Conservation (phyloP, 352 stramenopile genomes). For the Phytophthora macrochlamydospora region DNA sequence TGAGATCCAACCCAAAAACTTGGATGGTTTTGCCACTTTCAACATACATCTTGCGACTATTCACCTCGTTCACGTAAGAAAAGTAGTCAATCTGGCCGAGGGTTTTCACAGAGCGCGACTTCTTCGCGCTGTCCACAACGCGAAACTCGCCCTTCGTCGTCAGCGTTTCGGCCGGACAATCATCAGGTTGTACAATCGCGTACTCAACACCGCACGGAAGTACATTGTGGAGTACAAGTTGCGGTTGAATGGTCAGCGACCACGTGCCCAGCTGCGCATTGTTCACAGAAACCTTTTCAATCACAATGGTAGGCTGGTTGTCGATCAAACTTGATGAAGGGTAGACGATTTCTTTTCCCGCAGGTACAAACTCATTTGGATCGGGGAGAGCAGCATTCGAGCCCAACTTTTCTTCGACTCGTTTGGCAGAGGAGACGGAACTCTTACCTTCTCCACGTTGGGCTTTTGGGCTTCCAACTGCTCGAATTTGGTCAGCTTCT, state of each 20-base stretch:
- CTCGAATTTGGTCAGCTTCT: conserved; percentile 75
- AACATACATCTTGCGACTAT: conserved; percentile 71
- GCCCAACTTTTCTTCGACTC: conserved; percentile 72
- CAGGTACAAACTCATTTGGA: conserved; percentile 39
- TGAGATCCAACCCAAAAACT: conserved; percentile 80
- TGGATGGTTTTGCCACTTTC: conserved; percentile 84
- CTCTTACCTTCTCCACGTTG: conserved; percentile 50
- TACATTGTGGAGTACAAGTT: conserved; percentile 83
- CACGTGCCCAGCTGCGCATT: conserved; percentile 60
- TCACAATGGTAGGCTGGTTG: conserved; percentile 78
- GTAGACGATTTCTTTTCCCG: conserved; percentile 74
- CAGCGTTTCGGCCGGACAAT: conserved; percentile 69
- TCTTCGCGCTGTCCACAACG: conserved; percentile 41
- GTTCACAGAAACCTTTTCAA: conserved; percentile 79
- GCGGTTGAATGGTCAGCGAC: conserved; percentile 82
- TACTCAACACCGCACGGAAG: conserved; percentile 86
- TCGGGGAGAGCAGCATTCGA: conserved; percentile 63
- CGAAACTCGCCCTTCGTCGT: conserved; percentile 66
- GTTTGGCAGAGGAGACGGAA: conserved; percentile 53
- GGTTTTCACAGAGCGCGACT: conserved; percentile 48
- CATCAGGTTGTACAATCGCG: conserved; percentile 73
- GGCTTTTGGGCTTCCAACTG: conserved; percentile 65
- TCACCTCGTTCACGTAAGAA: conserved; percentile 76
- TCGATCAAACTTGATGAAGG: conserved; percentile 78
- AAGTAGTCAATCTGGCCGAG: conserved; percentile 74